These are phyloP conservation scores for Iberis amara DNA, from an alignment of 441 rosid genomes.

Conservation along the genomic window DNA sequence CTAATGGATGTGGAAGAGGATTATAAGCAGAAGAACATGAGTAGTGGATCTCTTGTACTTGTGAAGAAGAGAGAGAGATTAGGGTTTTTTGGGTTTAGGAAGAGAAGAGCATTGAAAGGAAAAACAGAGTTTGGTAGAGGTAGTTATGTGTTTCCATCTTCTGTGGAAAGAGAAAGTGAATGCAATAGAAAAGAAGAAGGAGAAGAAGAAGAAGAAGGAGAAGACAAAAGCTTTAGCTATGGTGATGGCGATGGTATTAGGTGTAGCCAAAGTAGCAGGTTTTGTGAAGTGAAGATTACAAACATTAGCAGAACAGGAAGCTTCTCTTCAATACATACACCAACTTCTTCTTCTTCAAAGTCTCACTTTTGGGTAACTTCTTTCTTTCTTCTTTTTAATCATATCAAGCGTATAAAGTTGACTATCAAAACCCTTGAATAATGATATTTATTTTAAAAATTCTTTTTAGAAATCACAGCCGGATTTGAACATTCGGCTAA, in stretches of 20 bases:
- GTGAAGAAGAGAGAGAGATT: conserved; percentile 33
- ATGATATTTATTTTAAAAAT: no score
- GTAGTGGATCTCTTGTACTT: conserved; percentile 22
- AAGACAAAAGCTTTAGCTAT: conserved; percentile 22
- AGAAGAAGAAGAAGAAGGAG: conserved; percentile 16
- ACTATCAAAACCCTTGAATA: no score
- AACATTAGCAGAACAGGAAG: conserved; percentile 50
- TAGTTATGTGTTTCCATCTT: conserved; percentile 58
- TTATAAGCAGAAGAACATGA: conserved; percentile 12
- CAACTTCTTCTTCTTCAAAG: conserved; percentile 31
- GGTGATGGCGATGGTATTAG: conserved; percentile 22
- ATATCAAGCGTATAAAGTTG: no score
- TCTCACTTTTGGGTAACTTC: conserved; percentile 70
- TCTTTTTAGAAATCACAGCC: no score
- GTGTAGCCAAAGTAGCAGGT: conserved; percentile 29
- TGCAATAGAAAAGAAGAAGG: background rate
- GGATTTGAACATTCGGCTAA: no score
- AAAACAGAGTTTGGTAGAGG: conserved; percentile 47
- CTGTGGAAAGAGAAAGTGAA: conserved; percentile 40
- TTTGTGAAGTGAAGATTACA: conserved; percentile 31
- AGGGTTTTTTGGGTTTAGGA: conserved; percentile 51
- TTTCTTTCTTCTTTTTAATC: no score
- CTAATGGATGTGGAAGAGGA: conserved; percentile 25
- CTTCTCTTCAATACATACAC: conserved; percentile 28
- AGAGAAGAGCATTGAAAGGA: conserved; percentile 29